Base-by-base conservation (phyloP, 768 basidiomycete genomes). In the Lactifluus rugatus region DNA sequence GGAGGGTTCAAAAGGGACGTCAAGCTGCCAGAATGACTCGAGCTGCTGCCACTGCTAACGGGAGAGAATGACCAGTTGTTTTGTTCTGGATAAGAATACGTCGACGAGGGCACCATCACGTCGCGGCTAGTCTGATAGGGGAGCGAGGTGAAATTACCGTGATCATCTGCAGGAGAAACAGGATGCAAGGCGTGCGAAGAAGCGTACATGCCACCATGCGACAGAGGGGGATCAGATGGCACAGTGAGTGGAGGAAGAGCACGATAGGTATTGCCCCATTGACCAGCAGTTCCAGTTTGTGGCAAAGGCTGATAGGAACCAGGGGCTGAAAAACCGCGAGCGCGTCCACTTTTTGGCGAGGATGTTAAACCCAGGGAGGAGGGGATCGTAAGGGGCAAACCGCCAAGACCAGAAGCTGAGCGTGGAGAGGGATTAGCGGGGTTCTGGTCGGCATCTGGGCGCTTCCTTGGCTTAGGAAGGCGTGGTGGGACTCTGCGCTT, bases 401-500 rank as follows among this genome's bases (percentile, higher is more conserved):
- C 69, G 45, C 81, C 84, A 71, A 87, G 79, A 37, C 82, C 83
- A 57, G 84, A 79, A 8, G 87, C 82, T n/a, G 87, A 83, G 61
- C 89, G 82, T 0, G 88, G 85, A 10, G 86, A 85, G 11, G 85
- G 84, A 19, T 88, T 82, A 16, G 78, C 70, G n/a, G 82, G 78
- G n/a, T 80, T 71, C 57, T 88, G 84, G 60, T 84, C 81, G 2
- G 76, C 70, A 60, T 91, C 86, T 41, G 61, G 54, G 62, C 87
- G 85, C 70, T 92, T 93, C 64, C 88, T 75, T 11, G 87, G 87
- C 67, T 93, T 92, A 36, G 90, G 90, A 13, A 91, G 81, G 67
- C 93, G 91, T 31, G 93, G 93, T 17, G 92, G 93, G 5, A 96
- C 93, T 65, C 93, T 88, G 60, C 93, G 89, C 73, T 95, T 95